These are phyloP conservation scores for Stropharia rugosoannulata DNA, from an alignment of 768 basidiomycete genomes.

Conservation along the genomic window DNA sequence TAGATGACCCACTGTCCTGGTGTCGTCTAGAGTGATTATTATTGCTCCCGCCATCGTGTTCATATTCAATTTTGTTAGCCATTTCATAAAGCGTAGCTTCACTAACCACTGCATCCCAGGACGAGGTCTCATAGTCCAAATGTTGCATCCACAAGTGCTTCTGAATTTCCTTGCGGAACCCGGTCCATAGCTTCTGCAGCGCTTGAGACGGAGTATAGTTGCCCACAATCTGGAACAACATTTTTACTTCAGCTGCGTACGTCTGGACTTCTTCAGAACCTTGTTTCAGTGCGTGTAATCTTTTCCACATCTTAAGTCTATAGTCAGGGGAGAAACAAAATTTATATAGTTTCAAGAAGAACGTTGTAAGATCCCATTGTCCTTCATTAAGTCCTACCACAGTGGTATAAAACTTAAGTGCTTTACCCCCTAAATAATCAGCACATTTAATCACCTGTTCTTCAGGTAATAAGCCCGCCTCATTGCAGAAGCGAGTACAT, in stretches of 20 bases:
- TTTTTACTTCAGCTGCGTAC: conserved; percentile 32
- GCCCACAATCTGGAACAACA: conserved; percentile 32
- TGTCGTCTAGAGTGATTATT: no score
- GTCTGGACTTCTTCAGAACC: conserved; percentile 24
- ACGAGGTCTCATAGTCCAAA: conserved; percentile 23
- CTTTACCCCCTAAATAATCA: conserved; percentile 28
- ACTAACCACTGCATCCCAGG: conserved; percentile 22
- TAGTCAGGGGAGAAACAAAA: conserved; percentile 34
- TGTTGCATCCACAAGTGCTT: conserved; percentile 25
- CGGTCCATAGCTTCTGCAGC: conserved; percentile 34
- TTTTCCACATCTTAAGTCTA: conserved; percentile 19
- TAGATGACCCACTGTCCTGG: no score
- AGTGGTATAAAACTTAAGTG: conserved; percentile 29
- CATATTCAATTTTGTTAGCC: conserved; percentile 11
- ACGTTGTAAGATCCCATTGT: conserved; percentile 23
- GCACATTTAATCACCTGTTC: conserved; percentile 3
- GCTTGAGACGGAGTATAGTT: conserved; percentile 22
- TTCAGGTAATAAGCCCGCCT: neutral
- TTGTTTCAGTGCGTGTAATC: conserved; percentile 22
- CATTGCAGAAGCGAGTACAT: conserved; percentile 6
- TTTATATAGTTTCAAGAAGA: conserved; percentile 31
- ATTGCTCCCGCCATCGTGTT: no score
- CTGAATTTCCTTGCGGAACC: conserved; percentile 24
- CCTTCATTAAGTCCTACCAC: conserved; percentile 21
- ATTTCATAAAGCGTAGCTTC: conserved; percentile 32